These are phyloP conservation scores for Escovopsis weberi DNA, from an alignment of 2,329 filamentous ascomycete genomes.

Conservation along the genomic window DNA sequence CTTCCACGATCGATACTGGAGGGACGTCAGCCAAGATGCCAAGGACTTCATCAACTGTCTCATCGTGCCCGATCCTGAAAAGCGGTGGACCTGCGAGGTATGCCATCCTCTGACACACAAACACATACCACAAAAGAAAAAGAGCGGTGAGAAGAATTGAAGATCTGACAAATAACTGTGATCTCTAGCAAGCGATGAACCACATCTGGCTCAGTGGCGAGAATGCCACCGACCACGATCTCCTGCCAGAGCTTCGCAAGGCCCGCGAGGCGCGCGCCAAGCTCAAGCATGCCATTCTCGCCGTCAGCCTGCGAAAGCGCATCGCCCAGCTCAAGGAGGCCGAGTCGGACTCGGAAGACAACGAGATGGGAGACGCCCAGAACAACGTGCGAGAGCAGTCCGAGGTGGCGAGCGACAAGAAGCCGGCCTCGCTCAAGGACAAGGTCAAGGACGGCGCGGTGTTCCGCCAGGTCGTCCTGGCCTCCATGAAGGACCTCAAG, in stretches of 20 bases:
- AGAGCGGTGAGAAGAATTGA: no score
- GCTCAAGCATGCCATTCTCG: constrained; percentile 83
- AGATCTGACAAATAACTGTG: neutral
- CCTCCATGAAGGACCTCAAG: constrained; percentile 5
- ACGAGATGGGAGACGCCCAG: constrained; percentile 2
- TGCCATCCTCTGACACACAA: constrained; percentile 12
- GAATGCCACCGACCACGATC: constrained; percentile 87
- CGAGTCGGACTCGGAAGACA: constrained; percentile 1
- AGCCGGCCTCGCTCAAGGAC: constrained; percentile 1
- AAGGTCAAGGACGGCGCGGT: constrained; percentile 6
- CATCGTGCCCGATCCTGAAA: constrained; percentile 62
- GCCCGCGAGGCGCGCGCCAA: constrained; percentile 85
- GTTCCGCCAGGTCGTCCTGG: constrained; percentile 7
- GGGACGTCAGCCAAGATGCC: constrained; percentile 86
- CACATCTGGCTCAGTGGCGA: constrained; percentile 86
- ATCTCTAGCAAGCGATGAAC: constrained; percentile 51
- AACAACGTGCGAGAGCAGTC: neutral
- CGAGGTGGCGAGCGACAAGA: constrained; percentile 1
- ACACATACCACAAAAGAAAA: neutral
- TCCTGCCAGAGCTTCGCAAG: constrained; percentile 83
- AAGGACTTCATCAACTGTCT: constrained; percentile 85
- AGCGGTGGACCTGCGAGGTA: constrained; percentile 67
- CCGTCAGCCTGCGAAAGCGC: constrained; percentile 89
- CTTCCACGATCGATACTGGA: constrained; percentile 98
- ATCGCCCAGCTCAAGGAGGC: constrained; percentile 43